Evolutionary conservation across 805 yeast species (phyloP).

Genomic region (Kluyveromyces dobzhanskii): DNA sequence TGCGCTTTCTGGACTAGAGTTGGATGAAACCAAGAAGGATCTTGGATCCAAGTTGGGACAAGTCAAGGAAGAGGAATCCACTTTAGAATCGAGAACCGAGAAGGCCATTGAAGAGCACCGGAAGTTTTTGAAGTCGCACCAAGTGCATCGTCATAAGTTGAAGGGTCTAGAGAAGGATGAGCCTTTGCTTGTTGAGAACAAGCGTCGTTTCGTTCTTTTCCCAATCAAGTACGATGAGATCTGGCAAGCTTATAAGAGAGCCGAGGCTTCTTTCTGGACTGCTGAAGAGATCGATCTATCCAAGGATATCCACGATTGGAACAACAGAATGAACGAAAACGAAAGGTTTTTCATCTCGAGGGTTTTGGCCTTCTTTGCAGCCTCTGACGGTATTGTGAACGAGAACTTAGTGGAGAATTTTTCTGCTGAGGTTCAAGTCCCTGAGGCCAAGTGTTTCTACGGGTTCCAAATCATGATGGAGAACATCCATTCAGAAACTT

Average conservation of each 20-base stretch:
- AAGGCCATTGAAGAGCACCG: slow-evolving; percentile 38
- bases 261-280: slow-evolving; percentile 99
- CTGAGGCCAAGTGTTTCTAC: slow-evolving; percentile 97
- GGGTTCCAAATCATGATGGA: slow-evolving; percentile 99
- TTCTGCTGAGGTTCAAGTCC: slow-evolving; percentile 92
- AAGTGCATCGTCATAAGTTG: slow-evolving; percentile 62
- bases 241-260: slow-evolving; percentile 98
- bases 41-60: slow-evolving; percentile 37
- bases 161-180: slow-evolving; percentile 77
- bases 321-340: slow-evolving; percentile 75
- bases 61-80: slow-evolving; percentile 25
- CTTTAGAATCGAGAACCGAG: slow-evolving; percentile 20
- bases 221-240: slow-evolving; percentile 96
- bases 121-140: slow-evolving; percentile 51
- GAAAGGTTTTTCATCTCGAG: slow-evolving; percentile 89
- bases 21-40: slow-evolving; percentile 36
- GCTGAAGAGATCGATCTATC: slow-evolving; percentile 97
- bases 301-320: slow-evolving; percentile 91
- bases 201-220: slow-evolving; percentile 82
- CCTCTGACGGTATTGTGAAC: slow-evolving; percentile 96
- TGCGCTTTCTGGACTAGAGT: slow-evolving; percentile 45
- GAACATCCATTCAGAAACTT: slow-evolving; percentile 96
- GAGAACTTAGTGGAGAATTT: slow-evolving; percentile 96
- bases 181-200: slow-evolving; percentile 81
- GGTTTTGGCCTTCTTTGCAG: slow-evolving; percentile 95